A percentile compares a stretch with the other conserved stretches of the same genome.
These are phyloP conservation scores for Periconia digitata DNA, from an alignment of 2,329 filamentous ascomycete species.

Conservation along the genomic window DNA sequence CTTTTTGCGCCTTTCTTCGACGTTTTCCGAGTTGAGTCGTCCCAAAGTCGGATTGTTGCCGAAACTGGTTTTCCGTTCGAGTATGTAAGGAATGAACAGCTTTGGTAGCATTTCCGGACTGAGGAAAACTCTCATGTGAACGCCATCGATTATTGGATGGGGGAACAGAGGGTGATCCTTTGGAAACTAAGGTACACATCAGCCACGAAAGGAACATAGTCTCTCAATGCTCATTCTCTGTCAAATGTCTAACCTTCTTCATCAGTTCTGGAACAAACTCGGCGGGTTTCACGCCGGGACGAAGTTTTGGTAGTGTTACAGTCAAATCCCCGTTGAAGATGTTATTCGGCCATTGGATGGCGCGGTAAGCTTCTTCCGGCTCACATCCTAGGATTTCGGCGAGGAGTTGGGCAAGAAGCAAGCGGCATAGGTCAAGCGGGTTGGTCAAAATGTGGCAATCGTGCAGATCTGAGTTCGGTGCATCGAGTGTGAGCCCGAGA, in stretches of 20 bases:
- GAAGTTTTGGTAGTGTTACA: conserved; percentile 29
- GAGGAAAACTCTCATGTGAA: conserved; percentile 71
- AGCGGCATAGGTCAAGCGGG: conserved; percentile 31
- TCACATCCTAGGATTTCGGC: conserved; percentile 16
- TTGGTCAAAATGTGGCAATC: conserved; percentile 16
- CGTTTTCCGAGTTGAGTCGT: conserved; percentile 53
- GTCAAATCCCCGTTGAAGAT: conserved; percentile 33
- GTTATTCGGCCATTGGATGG: conserved; percentile 34
- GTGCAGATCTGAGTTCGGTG: conserved; percentile 9
- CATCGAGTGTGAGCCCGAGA: neutral
- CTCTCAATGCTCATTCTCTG: no score
- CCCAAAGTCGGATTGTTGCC: conserved; percentile 54
- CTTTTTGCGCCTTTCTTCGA: conserved; percentile 56
- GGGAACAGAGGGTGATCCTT: conserved; percentile 66
- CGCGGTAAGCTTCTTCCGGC: conserved; percentile 19
- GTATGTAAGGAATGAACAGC: conserved; percentile 65
- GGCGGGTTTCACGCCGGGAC: conserved; percentile 21
- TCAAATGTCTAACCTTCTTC: conserved; percentile 27
- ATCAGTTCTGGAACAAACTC: conserved; percentile 20
- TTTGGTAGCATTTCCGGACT: conserved; percentile 59
- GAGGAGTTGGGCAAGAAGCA: conserved; percentile 24
- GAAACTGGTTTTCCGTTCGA: conserved; percentile 55
- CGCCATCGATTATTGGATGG: conserved; percentile 60
- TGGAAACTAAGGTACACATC: conserved; percentile 58
- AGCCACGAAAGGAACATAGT: no score